Evolutionary conservation across 306 rosid genomes (phyloP), one percentile per base, ranked within the genome.

Genomic region (Cicer yamashitae): DNA sequence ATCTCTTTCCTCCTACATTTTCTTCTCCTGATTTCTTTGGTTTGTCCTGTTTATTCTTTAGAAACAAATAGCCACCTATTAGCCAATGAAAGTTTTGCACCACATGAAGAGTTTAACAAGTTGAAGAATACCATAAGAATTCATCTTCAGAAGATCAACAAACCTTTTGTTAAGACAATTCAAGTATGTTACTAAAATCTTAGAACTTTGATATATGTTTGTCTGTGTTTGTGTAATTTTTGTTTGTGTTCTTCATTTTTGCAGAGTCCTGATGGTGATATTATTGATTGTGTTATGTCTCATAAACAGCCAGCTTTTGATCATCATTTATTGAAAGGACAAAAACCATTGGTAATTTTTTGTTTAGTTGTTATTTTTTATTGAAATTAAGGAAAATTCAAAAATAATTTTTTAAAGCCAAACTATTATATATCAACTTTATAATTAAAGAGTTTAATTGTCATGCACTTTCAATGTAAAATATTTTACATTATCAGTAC

Each of bases 251-350:
- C 17, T 10, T 20, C 64, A 17, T 7, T 46, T 37, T 13, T 75
- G 76, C 65, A 91, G 97, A 89, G 97, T 82, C 88, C 93, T 20
- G 98, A 92, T 13, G 99, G 99, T 59, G 99, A 96, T 86, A 54
- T 88, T 15, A 92, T 96, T 76, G 98, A 96, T 30, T 96, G 99
- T 67, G 93, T 96, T 64, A 43, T 34, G 5, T 89, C 98, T 80
- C 94, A 90, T 77, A 82, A 59, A 7, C 99, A 96, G 82, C 96
- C 93, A 13, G 98, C 99, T 66, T 96, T 96, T 76, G 99, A 96
- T 79, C 98, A 96, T 81, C 98, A 98, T 58, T 77, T 40, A 4
- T 78, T 96, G 50, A 86, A 73, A 76, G 98, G 89, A 9, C 87
- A 84, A 15, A 88, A 82, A 78, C 98, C 97, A 85, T 48, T 96